These are phyloP conservation scores for Candida nanaspora DNA, from an alignment of 805 yeast genomes.

Conservation along the genomic window DNA sequence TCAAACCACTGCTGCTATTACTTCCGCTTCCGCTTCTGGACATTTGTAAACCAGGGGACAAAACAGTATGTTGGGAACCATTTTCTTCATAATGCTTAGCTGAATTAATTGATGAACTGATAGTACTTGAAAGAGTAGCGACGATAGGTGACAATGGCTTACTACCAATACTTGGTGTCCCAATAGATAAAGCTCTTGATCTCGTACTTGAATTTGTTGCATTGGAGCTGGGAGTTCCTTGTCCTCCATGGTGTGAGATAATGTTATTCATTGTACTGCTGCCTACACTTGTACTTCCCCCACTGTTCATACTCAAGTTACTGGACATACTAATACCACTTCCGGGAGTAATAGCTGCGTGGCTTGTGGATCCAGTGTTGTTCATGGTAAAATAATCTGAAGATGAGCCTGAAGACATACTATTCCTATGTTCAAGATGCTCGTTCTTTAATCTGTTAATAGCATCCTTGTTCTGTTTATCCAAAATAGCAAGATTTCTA, in stretches of 20 bases:
- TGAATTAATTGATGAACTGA: background rate
- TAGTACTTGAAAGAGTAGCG: background rate
- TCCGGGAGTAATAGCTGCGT: background rate
- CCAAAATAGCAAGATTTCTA: slow-evolving; percentile 82
- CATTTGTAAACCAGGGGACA: slow-evolving; percentile 1
- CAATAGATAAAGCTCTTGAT: slow-evolving; percentile 13
- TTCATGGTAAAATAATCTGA: slow-evolving; percentile 31
- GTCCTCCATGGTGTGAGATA: too few relatives aligned
- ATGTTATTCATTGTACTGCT: too few relatives aligned
- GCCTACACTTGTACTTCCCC: too few relatives aligned
- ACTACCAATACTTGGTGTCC: slow-evolving; percentile 4
- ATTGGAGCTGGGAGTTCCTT: slow-evolving; percentile 2
- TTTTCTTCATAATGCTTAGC: too few relatives aligned
- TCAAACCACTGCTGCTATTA: background rate
- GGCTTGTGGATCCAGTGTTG: background rate
- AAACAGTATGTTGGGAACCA: background rate
- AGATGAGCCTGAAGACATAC: slow-evolving; percentile 32
- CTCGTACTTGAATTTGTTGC: slow-evolving; percentile 15
- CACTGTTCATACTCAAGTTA: background rate
- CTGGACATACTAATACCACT: background rate
- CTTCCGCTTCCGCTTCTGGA: background rate
- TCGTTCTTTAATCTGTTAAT: slow-evolving; percentile 82
- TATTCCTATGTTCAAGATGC: slow-evolving; percentile 51
- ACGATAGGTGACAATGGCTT: background rate
- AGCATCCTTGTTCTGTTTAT: slow-evolving; percentile 89